These are phyloP conservation scores for Novymonas esmeraldas DNA, from an alignment of 208 protist genomes.

Conservation along the genomic window DNA sequence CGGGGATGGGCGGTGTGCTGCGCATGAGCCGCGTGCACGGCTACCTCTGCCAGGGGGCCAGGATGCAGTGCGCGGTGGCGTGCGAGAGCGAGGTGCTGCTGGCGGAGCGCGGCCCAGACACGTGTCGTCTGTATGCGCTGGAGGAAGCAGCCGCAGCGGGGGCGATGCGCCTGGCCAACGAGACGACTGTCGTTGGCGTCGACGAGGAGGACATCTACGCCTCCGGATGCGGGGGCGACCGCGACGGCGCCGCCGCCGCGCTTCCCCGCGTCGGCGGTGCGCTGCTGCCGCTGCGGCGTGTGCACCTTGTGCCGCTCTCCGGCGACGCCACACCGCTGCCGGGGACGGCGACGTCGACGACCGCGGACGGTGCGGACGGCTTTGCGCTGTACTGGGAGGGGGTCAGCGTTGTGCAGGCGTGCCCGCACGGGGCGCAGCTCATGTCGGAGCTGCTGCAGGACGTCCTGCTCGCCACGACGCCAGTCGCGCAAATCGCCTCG, in stretches of 20 bases:
- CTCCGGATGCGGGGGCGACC: not conserved
- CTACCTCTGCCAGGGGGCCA: conserved; percentile 37
- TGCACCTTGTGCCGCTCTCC: conserved; percentile 29
- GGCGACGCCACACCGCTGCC: conserved; percentile 10
- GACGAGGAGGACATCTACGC: conserved; percentile 28
- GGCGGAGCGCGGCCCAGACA: conserved; percentile 28
- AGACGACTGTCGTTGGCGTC: conserved; percentile 32
- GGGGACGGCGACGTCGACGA: conserved; percentile 4
- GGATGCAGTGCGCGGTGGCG: conserved; percentile 27
- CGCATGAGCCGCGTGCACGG: conserved; percentile 8
- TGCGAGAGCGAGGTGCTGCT: conserved; percentile 25
- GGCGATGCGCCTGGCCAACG: conserved; percentile 24
- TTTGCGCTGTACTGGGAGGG: conserved; percentile 41
- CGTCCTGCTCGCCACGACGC: conserved; percentile 24
- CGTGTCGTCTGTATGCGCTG: conserved; percentile 37
- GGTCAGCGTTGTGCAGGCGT: conserved; percentile 27
- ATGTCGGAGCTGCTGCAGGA: conserved; percentile 40
- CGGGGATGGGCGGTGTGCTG: conserved; percentile 16
- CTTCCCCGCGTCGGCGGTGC: not conserved
- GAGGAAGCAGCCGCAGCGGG: conserved; percentile 14
- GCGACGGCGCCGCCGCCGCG: not conserved
- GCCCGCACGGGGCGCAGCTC: conserved; percentile 23
- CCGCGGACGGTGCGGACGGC: not conserved
- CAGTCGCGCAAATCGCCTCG: conserved; percentile 20
- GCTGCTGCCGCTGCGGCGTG: conserved; percentile 2